phyloP scores from a whole-genome alignment of 202 grass and related monocot genomes.

The Digitaria exilis region DNA sequence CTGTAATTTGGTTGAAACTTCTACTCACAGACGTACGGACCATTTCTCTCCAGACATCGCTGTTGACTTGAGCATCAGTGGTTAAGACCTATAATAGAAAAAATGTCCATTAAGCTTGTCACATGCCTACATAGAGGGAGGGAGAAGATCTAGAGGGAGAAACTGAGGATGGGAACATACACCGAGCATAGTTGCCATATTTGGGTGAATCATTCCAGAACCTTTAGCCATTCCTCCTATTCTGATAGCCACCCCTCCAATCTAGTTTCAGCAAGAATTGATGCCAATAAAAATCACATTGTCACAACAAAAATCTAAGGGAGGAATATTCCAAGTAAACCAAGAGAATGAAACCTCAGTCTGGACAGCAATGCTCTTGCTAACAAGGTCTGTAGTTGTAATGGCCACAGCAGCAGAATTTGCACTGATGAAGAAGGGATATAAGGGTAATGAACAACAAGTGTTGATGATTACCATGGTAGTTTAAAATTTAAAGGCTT shows the following conservation, averaged over 20 bases:
- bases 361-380: conserved; percentile 93
- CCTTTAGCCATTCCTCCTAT: conserved; percentile 99
- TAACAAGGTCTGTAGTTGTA: conserved; percentile 99
- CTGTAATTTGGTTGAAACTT: conserved; percentile 99
- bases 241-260: conserved; percentile 85
- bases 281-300: conserved; percentile 9
- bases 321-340: conserved; percentile 4
- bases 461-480: not conserved
- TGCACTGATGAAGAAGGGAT: conserved; percentile 45
- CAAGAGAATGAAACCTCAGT: conserved; percentile 65
- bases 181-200: conserved; percentile 99
- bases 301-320: conserved; percentile 30
- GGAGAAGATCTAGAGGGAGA: conserved; percentile 20
- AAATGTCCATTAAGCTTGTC: conserved; percentile 19
- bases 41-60: conserved; percentile 89
- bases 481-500: conserved; percentile 6
- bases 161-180: conserved; percentile 49
- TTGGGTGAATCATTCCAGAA: conserved; percentile 99
- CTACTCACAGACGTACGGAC: conserved; percentile 74
- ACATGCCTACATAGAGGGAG: conserved; percentile 28
- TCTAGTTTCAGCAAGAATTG: conserved; percentile 55
- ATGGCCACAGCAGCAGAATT: conserved; percentile 90
- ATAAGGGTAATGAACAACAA: conserved; percentile 21
- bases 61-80: conserved; percentile 83
- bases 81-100: conserved; percentile 78